Conservation (phyloP, 2,329 filamentous ascomycete genomes). For the Exophiala viscosa region DNA sequence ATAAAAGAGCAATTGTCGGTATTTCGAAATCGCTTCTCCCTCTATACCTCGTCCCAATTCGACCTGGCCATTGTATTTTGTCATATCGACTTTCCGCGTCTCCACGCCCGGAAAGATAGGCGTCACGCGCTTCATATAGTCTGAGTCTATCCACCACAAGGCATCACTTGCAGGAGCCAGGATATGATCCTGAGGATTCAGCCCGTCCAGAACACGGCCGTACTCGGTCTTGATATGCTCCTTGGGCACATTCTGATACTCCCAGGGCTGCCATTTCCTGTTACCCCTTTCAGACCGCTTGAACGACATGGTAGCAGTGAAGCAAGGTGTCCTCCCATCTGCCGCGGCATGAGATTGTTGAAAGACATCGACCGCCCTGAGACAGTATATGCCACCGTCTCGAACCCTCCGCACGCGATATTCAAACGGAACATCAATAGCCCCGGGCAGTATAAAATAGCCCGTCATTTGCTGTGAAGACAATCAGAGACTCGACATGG, state of each 20-base stretch:
- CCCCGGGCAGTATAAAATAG: constrained; percentile 50
- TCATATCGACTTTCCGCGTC: constrained; percentile 53
- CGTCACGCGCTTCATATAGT: constrained; percentile 30
- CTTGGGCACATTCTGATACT: constrained; percentile 26
- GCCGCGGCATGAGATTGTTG: constrained; percentile 37
- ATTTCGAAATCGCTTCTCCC: constrained; percentile 31
- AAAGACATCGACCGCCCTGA: constrained; percentile 50
- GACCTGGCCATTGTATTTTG: constrained; percentile 40
- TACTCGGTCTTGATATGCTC: constrained; percentile 32
- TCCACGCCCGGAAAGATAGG: constrained; percentile 43
- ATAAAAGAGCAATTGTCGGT: constrained; percentile 47
- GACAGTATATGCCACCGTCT: constrained; percentile 51
- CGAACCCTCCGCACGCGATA: constrained; percentile 51
- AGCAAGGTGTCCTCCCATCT: constrained; percentile 15
- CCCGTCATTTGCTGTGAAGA: constrained; percentile 48
- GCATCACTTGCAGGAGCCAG: constrained; percentile 36
- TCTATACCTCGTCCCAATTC: constrained; percentile 25
- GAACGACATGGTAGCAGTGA: constrained; percentile 23
- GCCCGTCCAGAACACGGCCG: constrained; percentile 31
- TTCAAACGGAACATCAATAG: constrained; percentile 46
- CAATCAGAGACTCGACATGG: neutral
- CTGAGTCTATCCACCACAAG: constrained; percentile 35
- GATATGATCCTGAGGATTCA: constrained; percentile 34
- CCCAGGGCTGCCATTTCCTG: constrained; percentile 14
- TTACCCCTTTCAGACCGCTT: constrained; percentile 22